Base-by-base conservation (phyloP, 352 stramenopile genomes). In the Phytophthora hybrid region DNA sequence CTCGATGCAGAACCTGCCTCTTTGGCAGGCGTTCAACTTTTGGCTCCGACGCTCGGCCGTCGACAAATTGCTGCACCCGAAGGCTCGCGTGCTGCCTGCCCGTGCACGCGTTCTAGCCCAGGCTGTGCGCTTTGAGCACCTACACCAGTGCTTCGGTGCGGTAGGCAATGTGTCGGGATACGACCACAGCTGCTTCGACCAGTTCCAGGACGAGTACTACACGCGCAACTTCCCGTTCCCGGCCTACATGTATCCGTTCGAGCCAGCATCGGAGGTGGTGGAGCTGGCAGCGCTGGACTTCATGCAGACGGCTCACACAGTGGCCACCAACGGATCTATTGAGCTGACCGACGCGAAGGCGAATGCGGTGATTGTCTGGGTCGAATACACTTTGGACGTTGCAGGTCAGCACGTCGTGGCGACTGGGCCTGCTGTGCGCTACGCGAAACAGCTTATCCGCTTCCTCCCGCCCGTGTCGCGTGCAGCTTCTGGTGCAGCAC, bases 11-110 rank as follows among this genome's bases (percentile, higher is more conserved):
- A 95, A 94, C 65, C 74, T 95, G 9, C 85, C 87, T 34, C 74
- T 93, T 0, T 95, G 88, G 88, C 84, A 93, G 54, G 85, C 87
- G 26, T 84, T 93, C 69, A 95, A 95, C 85, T 95, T 93, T 59
- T 95, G 88, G 88, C 72, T 93, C 13, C 85, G 87, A 10, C 83
- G 88, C 6, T 85, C 85, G 9, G 85, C 84, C 2, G 77, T 94
- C 13, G 62, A 79, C n/a, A 46, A 55, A 6, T 61, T 90, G 9
- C 39, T 95, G 16, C 46, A 75, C 10, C 59, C 71, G 0, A 69
- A 85, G 16, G 85, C 84, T 7, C 58, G 79, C 6, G 72, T 93
- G 18, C 29, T 95, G 11, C 88, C 88, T 19, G 74, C 83, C 16
- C 60, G 68, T 0, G 88, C 78, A 9, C 80, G 83, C 5, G 77